Evolutionary conservation across 2,329 filamentous ascomycete species (phyloP), one percentile per base, ranked within the genome.

Genomic region (Aspergillus sp.): DNA sequence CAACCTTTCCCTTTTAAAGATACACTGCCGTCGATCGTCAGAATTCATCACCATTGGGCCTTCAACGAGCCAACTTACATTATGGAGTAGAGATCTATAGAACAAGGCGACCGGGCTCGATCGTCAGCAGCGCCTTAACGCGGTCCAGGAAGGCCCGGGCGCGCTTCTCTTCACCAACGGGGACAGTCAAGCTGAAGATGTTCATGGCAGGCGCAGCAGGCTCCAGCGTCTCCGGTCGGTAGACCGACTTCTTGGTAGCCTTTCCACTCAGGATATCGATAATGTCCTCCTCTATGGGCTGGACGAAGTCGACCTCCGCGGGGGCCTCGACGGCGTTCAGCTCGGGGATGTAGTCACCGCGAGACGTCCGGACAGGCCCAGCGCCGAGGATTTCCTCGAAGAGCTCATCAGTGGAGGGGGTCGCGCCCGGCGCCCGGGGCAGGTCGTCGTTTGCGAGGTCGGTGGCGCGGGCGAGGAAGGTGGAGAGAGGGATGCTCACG

Each of bases 361-460:
- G 83, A 69, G 67, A 79, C 24, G 71, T 73, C 30, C 71, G 70
- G 40, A 69, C 48, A 3, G 69, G 63, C 45, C 61, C 57, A 1
- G 77, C 75, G 9, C 92, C 93, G 7, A 99, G 81, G 13, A 97
- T 80, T 63, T 93, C 85, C 68, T 96, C 86, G 75, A 97, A 97
- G 11, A 99, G 83, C 69, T 95, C 90, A 66, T 91, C 83, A 33
- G 87, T 78, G 0, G 88, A 86, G 13, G 87, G 87, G 66, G 84
- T 80, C 43, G 82, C 79, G 55, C 78, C 77, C 54, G 84, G 79
- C 4, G 85, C 82, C 24, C 81, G 77, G 2, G 93, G 93, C 7
- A 97, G 82, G 43, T 88, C 84, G 57, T 94, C 87, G 73, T 97
- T 97, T 54, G 94, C 94, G 22, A 95, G 75, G 64, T 94, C 87